These are phyloP conservation scores for Helicocarpus griseus DNA, from an alignment of 2,329 filamentous ascomycete genomes.

Conservation along the genomic window DNA sequence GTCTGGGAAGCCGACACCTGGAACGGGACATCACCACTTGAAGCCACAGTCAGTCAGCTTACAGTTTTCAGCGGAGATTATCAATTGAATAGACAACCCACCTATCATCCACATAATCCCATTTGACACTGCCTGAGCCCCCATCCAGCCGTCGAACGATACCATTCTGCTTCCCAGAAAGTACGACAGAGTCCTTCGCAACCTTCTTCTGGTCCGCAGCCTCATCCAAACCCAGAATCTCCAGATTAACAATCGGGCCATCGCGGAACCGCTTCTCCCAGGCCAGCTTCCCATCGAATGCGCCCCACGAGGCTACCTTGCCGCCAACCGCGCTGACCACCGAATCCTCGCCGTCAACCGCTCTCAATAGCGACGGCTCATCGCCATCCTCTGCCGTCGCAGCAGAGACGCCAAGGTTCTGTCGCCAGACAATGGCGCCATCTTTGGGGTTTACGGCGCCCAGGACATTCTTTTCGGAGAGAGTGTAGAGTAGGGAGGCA, in stretches of 20 bases:
- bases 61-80: neutral
- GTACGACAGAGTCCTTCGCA: slow-evolving; percentile 54
- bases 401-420: slow-evolving; percentile 49
- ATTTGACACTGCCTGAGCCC: slow-evolving; percentile 60
- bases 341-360: slow-evolving; percentile 69
- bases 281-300: slow-evolving; percentile 64
- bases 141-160: slow-evolving; percentile 63
- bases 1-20: slow-evolving; percentile 62
- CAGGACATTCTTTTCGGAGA: slow-evolving; percentile 73
- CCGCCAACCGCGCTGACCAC: slow-evolving; percentile 63
- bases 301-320: slow-evolving; percentile 72
- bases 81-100: slow-evolving; percentile 14
- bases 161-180: slow-evolving; percentile 49
- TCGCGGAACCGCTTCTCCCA: slow-evolving; percentile 60
- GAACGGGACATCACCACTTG: slow-evolving; percentile 60
- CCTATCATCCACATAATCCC: slow-evolving; percentile 63
- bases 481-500: slow-evolving; percentile 81
- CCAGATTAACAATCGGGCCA: slow-evolving; percentile 42
- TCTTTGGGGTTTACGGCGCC: slow-evolving; percentile 84
- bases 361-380: slow-evolving; percentile 39
- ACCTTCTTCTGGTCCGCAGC: slow-evolving; percentile 34
- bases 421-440: slow-evolving; percentile 78
- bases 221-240: slow-evolving; percentile 64
- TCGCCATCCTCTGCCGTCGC: slow-evolving; percentile 25
- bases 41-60: slow-evolving; percentile 15